Conservation (phyloP, 495 filamentous ascomycete species). For the Xylaria grammica region DNA sequence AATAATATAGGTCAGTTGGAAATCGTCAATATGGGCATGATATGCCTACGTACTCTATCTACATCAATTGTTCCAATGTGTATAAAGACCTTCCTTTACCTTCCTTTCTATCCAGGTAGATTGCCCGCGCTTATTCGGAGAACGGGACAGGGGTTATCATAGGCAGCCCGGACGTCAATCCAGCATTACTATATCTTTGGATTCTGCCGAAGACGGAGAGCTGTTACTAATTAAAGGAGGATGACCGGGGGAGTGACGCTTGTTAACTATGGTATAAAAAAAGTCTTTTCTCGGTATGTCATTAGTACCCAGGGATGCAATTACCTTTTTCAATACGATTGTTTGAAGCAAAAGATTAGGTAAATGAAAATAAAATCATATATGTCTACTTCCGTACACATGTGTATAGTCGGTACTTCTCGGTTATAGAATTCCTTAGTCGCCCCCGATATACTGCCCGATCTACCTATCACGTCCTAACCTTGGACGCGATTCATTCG, state of each 20-base stretch:
- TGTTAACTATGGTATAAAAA: background rate
- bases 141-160: background rate
- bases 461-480: slow-evolving; percentile 10
- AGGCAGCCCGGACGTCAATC: too few relatives aligned
- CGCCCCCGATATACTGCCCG: background rate
- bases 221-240: slow-evolving; percentile 4
- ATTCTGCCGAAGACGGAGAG: slow-evolving; percentile 16
- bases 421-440: slow-evolving; percentile 13
- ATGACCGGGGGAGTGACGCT: background rate
- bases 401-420: background rate
- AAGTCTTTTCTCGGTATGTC: slow-evolving; percentile 9
- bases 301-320: background rate
- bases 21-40: too few relatives aligned
- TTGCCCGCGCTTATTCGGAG: too few relatives aligned
- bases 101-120: too few relatives aligned
- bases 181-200: background rate
- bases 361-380: background rate
- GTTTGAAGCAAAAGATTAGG: too few relatives aligned
- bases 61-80: too few relatives aligned
- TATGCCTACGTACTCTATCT: too few relatives aligned
- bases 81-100: too few relatives aligned
- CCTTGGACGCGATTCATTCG: background rate
- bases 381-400: too few relatives aligned
- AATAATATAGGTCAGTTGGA: too few relatives aligned
- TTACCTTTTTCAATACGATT: too few relatives aligned